Percentiles rank a stretch among this genome's conserved stretches.
These are phyloP conservation scores for Chlamydomonas schloesseri DNA, from an alignment of 139 green algal genomes.

Conservation along the genomic window DNA sequence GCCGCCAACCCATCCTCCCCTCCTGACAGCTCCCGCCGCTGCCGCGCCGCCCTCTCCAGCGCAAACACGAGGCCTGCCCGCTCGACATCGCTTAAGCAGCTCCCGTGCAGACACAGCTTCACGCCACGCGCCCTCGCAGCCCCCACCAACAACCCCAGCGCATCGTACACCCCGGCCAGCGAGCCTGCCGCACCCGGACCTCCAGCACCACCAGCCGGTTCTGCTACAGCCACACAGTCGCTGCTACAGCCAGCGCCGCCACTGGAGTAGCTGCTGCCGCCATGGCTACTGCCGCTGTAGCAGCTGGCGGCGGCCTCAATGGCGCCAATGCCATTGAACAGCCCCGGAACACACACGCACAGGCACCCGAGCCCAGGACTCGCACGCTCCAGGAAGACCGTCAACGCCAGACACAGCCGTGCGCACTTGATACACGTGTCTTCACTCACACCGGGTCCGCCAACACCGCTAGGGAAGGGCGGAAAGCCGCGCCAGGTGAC, in stretches of 20 bases:
- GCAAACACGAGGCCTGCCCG: not conserved
- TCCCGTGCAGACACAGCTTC: not conserved
- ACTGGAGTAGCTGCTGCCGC: not conserved
- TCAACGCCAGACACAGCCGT: not conserved
- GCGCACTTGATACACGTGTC: not conserved
- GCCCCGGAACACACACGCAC: not conserved
- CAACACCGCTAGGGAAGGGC: not conserved
- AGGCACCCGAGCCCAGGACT: not conserved
- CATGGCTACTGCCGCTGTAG: not conserved
- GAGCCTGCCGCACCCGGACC: not conserved
- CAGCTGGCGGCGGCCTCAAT: not conserved
- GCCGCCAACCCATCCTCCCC: no score
- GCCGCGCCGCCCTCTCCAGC: not conserved
- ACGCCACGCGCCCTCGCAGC: not conserved
- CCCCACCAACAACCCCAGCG: not conserved
- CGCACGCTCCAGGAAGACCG: not conserved
- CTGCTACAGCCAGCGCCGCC: not conserved
- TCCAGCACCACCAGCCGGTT: no score
- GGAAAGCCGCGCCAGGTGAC: not conserved
- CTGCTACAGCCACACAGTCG: not conserved
- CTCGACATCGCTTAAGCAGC: not conserved
- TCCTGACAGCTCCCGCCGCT: no score
- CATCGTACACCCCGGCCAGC: not conserved
- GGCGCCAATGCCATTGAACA: not conserved
- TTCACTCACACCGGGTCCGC: no score